phyloP scores from a whole-genome alignment of 371 early-diverging fungal species.

The Haplosporangium sp. region DNA sequence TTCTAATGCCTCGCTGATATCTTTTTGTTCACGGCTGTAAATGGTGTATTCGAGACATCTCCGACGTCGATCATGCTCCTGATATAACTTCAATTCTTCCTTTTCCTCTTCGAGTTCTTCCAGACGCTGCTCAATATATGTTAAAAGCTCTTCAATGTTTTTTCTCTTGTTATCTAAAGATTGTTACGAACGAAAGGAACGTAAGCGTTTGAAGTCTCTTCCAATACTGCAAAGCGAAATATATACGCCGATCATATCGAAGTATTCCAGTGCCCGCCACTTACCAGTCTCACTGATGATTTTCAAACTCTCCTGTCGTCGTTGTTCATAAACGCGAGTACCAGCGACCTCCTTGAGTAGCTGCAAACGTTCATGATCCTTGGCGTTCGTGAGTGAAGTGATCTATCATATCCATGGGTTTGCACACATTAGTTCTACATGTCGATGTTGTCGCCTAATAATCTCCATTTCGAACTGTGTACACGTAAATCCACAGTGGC shows the following conservation, averaged over 20 bases:
- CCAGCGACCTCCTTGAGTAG: constrained; percentile 99
- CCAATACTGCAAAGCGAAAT: neutral
- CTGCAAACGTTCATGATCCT: constrained; percentile 90
- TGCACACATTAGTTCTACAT: neutral
- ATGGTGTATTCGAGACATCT: constrained; percentile 93
- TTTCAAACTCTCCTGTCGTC: constrained; percentile 90
- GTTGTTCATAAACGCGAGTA: constrained; percentile 96
- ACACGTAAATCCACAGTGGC: neutral
- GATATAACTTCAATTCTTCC: constrained; percentile 88
- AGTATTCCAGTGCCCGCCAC: neutral
- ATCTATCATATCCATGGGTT: constrained; percentile 59
- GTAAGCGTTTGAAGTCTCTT: neutral
- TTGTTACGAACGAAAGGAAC: neutral
- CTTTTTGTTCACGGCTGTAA: constrained; percentile 87
- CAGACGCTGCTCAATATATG: constrained; percentile 90
- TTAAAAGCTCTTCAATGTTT: constrained; percentile 92
- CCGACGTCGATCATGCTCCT: constrained; percentile 87
- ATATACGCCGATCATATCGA: neutral
- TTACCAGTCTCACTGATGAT: constrained; percentile 94
- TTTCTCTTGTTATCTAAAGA: constrained; percentile 78
- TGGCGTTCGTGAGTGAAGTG: constrained; percentile 93
- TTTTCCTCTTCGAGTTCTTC: constrained; percentile 94
- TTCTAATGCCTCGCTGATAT: constrained; percentile 80
- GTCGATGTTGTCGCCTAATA: neutral
- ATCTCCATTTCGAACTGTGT: neutral